Conservation (phyloP, 1,139 yeast genomes). For the Eremothecium cymbalariae region DNA sequence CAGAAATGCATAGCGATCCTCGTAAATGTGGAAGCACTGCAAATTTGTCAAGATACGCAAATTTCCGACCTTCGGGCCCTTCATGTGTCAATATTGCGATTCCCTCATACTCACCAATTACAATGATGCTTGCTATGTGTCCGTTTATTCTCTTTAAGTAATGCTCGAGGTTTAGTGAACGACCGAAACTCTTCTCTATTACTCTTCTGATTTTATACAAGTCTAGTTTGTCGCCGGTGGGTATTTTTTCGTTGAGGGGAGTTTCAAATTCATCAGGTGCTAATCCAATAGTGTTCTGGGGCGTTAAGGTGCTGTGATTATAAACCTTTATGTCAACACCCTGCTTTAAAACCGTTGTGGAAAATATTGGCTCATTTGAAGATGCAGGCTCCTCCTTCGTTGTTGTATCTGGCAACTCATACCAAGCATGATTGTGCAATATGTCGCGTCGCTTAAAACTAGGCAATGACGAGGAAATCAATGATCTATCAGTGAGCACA, state of each 20-base stretch:
- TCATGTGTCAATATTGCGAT: constrained; percentile 89
- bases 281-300: constrained; percentile 23
- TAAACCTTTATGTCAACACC: constrained; percentile 62
- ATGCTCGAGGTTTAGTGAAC: constrained; percentile 51
- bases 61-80: constrained; percentile 27
- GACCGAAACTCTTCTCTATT: constrained; percentile 74
- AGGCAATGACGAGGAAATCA: constrained; percentile 89
- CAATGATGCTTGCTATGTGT: constrained; percentile 62
- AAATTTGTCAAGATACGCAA: constrained; percentile 80
- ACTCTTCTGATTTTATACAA: constrained; percentile 47
- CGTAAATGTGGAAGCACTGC: constrained; percentile 79
- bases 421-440: constrained; percentile 13
- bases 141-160: constrained; percentile 60
- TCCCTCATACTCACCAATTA: constrained; percentile 93
- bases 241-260: not conserved
- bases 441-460: constrained; percentile 38
- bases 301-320: constrained; percentile 27
- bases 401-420: constrained; percentile 16
- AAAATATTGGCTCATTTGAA: constrained; percentile 27
- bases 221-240: constrained; percentile 37
- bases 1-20: constrained; percentile 91
- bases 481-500: constrained; percentile 81
- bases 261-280: constrained; percentile 12
- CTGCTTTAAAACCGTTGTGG: constrained; percentile 69
- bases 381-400: constrained; percentile 7